Evolutionary conservation across 2,329 filamentous ascomycete species (phyloP), one percentile per base, ranked within the genome.

Genomic region (Cryphonectria parasitica): DNA sequence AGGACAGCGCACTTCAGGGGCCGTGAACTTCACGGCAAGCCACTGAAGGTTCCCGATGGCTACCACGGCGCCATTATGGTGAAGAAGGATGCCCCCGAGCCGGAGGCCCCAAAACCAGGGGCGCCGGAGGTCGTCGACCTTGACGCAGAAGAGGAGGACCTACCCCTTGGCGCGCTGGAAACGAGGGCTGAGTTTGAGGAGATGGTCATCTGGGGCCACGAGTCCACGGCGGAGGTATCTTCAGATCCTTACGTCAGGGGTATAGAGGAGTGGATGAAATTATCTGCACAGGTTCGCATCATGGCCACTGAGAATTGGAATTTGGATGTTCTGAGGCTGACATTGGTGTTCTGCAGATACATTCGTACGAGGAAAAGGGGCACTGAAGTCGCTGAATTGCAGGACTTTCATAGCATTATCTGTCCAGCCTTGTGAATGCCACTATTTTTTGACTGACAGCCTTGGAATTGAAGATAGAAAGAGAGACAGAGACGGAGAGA

Each of bases 151-250:
- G 82, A 84, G 2, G 82, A 84, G 2, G 82, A 83, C 22, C 76
- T 82, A 56, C 83, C 87, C 34, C 84, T 87, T 1, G 86, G 89
- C 13, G 84, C 84, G 28, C 81, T 95, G 74, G 86, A 92, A 66
- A 83, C 88, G 60, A 84, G 90, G 28, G 90, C 89, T 1, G 85
- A 85, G 22, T 98, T 98, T 77, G 89, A 94, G 8, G 85, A 92
- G 68, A 79, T 97, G 66, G 82, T 93, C 3, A 86, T 97, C n/a
- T 98, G 95, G 96, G 90, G 88, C 0, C 94, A 97, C 79, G 94
- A 96, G 74, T 80, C 82, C 0, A 75, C 88, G 65, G 89, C 89
- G 7, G 89, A 91, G 71, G 84, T 85, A 0, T 84, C 84, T 39
- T 82, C 82, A 7, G 93, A 97, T 80, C 83, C 87, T 1, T 96